Conservation (phyloP, 2,329 filamentous ascomycete species). For the Nemania diffusa region DNA sequence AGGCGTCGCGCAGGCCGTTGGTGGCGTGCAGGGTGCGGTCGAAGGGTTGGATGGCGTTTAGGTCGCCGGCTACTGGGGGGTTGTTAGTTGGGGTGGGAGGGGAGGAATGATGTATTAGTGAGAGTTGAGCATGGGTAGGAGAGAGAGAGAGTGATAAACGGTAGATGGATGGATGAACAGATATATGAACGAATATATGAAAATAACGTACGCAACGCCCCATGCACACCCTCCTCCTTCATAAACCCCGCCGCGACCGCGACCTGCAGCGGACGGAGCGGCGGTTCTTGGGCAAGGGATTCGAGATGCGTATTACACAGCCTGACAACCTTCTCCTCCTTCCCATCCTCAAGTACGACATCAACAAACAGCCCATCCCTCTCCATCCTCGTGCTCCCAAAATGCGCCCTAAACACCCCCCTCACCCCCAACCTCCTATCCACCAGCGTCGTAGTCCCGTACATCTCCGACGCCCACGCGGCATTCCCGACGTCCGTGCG, state of each 20-base stretch:
- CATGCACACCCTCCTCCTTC: conserved; percentile 47
- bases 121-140: background rate
- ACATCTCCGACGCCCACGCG: conserved; percentile 56
- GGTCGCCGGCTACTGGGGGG: conserved; percentile 59
- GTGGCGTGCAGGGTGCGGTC: conserved; percentile 58
- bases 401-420: conserved; percentile 60
- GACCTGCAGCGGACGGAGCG: conserved; percentile 42
- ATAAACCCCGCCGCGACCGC: conserved; percentile 35
- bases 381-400: conserved; percentile 56
- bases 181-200: too few relatives aligned
- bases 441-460: conserved; percentile 63
- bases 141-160: background rate
- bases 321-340: conserved; percentile 37
- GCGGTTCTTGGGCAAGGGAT: conserved; percentile 42
- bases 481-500: conserved; percentile 56
- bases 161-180: too few relatives aligned
- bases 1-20: conserved; percentile 62
- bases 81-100: background rate
- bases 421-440: conserved; percentile 55
- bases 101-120: background rate
- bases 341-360: conserved; percentile 50
- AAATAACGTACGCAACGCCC: conserved; percentile 48
- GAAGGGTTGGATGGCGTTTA: conserved; percentile 66
- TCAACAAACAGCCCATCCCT: conserved; percentile 65
- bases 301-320: conserved; percentile 48